Evolutionary conservation across 495 filamentous ascomycete genomes (phyloP).

Genomic region (Xylona heveae): DNA sequence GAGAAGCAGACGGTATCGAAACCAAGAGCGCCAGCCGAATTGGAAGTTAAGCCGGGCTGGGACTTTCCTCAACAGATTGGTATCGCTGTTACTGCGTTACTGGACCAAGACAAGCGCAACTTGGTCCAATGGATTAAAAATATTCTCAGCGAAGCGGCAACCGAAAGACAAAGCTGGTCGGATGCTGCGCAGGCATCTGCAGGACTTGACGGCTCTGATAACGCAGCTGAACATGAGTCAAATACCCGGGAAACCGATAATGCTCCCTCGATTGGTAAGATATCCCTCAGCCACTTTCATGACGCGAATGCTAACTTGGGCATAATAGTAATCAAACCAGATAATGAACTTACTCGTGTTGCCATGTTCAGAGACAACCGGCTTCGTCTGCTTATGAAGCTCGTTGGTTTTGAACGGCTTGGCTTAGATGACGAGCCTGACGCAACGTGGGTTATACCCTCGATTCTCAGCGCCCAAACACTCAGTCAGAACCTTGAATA

Average conservation of each 20-base stretch:
- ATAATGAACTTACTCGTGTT: slow-evolving; percentile 41
- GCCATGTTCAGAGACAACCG: slow-evolving; percentile 81
- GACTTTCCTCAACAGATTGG: slow-evolving; percentile 47
- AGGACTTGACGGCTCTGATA: too few species aligned
- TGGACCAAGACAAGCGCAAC: slow-evolving; percentile 54
- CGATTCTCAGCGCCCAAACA: slow-evolving; percentile 33
- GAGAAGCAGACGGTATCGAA: slow-evolving; percentile 48
- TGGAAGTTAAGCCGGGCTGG: slow-evolving; percentile 56
- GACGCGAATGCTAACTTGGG: slow-evolving; percentile 12
- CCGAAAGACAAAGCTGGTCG: slow-evolving; percentile 63
- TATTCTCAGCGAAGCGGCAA: slow-evolving; percentile 39
- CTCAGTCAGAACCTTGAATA: slow-evolving; percentile 37
- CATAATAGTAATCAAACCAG: slow-evolving; percentile 37
- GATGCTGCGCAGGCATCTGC: slow-evolving; percentile 44
- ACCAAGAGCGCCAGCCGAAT: slow-evolving; percentile 43
- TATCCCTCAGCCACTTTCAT: background rate
- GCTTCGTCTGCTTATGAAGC: slow-evolving; percentile 65
- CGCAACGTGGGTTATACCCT: slow-evolving; percentile 61
- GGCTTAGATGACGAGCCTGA: slow-evolving; percentile 49
- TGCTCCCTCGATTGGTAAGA: slow-evolving; percentile 22
- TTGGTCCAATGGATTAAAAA: slow-evolving; percentile 65
- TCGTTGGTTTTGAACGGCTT: slow-evolving; percentile 49
- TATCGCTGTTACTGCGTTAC: slow-evolving; percentile 53
- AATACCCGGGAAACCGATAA: slow-evolving; percentile 19
- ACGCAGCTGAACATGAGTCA: too few species aligned